Base-by-base conservation (phyloP, 2,329 filamentous ascomycete genomes). In the Colletotrichum sojae region DNA sequence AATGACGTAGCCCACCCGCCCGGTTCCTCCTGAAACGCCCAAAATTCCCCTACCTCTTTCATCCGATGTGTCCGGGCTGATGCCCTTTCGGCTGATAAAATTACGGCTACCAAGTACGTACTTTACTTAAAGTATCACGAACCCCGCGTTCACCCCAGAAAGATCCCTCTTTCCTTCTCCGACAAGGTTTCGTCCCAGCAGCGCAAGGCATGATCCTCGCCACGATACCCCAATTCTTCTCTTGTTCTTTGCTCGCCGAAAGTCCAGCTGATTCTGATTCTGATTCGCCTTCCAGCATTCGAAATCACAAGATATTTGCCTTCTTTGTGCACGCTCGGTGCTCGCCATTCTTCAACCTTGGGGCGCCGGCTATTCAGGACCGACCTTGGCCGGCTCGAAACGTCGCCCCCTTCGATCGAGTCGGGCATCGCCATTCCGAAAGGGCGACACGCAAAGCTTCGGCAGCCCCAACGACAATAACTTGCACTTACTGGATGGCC, bases 1-100 rank as follows among this genome's bases (percentile, higher is more conserved):
- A 53, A 67, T 69, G 67, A 69, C 67, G 67, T 67, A 56, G 31
- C 25, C 31, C 31, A 12, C 49, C 16, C 20, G 51, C 55, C 43
- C 55, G 15, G 39, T 52, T 18, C 27, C 20, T 61, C 49, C 51
- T 55, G 66, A 69, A 69, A 55, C 6, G 13, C 51, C 43, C 16
- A 22, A 63, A 49, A 49, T 40, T 15, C 8, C 60, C 49, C 49
- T 62, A 53, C 15, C 20, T 15, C 48, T 54, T 54, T 54, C 10
- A 31, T 54, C 49, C 27, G 27, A 48, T 63, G 18, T 59, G 22
- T 31, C 13, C 43, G 39, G 39, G 43, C 16, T 49, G 9, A 39
- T 46, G 31, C 48, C 13, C 43, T 54, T 43, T 54, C 40, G 22
- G 36, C 20, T 53, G n/a, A 57, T 59, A 10, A 20, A 52, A 46